Evolutionary conservation across 2,329 filamentous ascomycete genomes (phyloP).

Genomic region (Microdochium bolleyi): DNA sequence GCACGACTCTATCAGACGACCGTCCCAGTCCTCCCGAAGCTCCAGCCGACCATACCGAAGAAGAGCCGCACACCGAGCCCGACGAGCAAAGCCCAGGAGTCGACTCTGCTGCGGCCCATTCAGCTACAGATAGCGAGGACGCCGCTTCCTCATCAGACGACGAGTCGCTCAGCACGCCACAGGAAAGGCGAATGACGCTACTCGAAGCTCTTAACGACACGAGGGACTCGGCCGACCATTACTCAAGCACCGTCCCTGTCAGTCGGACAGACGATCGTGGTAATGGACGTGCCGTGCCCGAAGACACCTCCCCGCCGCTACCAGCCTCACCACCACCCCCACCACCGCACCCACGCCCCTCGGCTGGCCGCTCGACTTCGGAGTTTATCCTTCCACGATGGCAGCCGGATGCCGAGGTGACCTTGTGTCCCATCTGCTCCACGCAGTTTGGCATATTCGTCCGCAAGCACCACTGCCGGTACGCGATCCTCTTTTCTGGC

Average conservation of each 20-base stretch:
- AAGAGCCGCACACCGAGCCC: neutral
- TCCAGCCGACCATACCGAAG: neutral
- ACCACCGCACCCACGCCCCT: neutral
- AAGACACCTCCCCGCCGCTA: neutral
- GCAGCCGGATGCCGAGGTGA: conserved; percentile 82
- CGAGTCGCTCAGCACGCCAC: neutral
- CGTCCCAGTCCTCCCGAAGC: neutral
- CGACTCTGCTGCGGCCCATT: neutral
- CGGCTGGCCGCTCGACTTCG: neutral
- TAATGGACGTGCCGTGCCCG: neutral
- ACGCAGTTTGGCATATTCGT: conserved; percentile 76
- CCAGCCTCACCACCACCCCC: neutral
- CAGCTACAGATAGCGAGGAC: neutral
- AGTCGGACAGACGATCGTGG: neutral
- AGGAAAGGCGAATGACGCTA: neutral
- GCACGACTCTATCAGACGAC: neutral
- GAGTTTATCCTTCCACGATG: conserved; percentile 35
- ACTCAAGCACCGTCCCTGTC: neutral
- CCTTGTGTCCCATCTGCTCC: conserved; percentile 76
- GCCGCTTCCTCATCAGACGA: neutral
- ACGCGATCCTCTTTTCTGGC: conserved; percentile 17
- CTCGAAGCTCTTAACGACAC: neutral
- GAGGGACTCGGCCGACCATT: neutral
- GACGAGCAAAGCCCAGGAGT: neutral
- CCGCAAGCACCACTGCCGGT: conserved; percentile 89